Evolutionary conservation across 306 rosid species (phyloP).

Genomic region (Spatholobus suberectus): DNA sequence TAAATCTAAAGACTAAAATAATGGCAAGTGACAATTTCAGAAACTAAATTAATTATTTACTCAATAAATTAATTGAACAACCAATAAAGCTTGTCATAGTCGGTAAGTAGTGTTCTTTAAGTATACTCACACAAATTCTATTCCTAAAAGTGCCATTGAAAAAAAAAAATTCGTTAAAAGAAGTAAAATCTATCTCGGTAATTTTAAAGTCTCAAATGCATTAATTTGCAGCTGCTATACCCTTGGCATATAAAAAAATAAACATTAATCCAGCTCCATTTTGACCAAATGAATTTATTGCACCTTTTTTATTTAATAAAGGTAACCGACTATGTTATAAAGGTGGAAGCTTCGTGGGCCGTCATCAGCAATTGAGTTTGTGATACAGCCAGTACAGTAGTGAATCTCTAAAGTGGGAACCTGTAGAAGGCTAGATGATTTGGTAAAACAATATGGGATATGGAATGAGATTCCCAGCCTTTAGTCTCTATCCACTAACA

Average conservation of each 20-base stretch:
- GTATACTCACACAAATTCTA: background rate
- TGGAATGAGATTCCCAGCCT: constrained; percentile 61
- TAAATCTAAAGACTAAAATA: no score
- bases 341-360: background rate
- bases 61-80: background rate
- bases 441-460: constrained; percentile 1
- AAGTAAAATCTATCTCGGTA: background rate
- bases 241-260: background rate
- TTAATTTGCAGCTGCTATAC: background rate
- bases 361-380: background rate
- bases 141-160: background rate
- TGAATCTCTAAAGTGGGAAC: constrained; percentile 17
- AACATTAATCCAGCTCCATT: background rate
- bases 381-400: constrained; percentile 18
- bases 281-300: background rate
- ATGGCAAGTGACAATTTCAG: no score
- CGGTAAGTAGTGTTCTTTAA: background rate
- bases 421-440: background rate
- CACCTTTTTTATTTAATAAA: background rate
- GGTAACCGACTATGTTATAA: background rate
- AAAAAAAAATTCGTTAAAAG: background rate
- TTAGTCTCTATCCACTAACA: constrained; percentile 35
- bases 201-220: background rate
- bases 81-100: background rate
- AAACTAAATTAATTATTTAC: no score